Evolutionary conservation across 2,329 filamentous ascomycete species (phyloP).

Genomic region (Magnaporthales sp.): DNA sequence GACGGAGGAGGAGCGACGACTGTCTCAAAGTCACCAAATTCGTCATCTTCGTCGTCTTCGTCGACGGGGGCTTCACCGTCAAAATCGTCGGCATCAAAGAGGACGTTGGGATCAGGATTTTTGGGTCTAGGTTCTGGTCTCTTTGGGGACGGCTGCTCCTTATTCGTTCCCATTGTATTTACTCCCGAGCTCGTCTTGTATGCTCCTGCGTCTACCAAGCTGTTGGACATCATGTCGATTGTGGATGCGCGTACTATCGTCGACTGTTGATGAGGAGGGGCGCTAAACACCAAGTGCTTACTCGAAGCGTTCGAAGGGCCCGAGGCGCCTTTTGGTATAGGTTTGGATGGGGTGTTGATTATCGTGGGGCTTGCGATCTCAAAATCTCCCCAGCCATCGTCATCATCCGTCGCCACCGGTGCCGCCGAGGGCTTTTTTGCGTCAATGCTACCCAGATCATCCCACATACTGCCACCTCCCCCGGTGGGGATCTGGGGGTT

Average conservation of each 20-base stretch:
- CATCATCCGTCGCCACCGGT: slow-evolving; percentile 31
- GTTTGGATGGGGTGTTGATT: slow-evolving; percentile 4
- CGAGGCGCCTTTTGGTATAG: not conserved
- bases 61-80: slow-evolving; percentile 23
- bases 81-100: slow-evolving; percentile 58
- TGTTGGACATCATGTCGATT: slow-evolving; percentile 45
- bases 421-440: not conserved
- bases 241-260: slow-evolving; percentile 39
- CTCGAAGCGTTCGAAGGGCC: not conserved
- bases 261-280: not conserved
- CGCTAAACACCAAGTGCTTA: not conserved
- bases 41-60: slow-evolving; percentile 15
- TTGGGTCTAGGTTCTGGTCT: slow-evolving; percentile 8
- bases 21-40: slow-evolving; percentile 20
- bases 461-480: slow-evolving; percentile 12
- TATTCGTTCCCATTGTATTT: not conserved
- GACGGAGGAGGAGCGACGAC: slow-evolving; percentile 8
- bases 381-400: slow-evolving; percentile 62
- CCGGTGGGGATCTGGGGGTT: not conserved
- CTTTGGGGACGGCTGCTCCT: not conserved
- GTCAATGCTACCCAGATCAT: slow-evolving; percentile 10
- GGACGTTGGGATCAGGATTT: slow-evolving; percentile 40
- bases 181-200: not conserved
- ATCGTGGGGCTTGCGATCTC: slow-evolving; percentile 38
- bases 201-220: slow-evolving; percentile 27